Evolutionary conservation across 805 yeast genomes (phyloP).

Genomic region (Ogataea siamensis): DNA sequence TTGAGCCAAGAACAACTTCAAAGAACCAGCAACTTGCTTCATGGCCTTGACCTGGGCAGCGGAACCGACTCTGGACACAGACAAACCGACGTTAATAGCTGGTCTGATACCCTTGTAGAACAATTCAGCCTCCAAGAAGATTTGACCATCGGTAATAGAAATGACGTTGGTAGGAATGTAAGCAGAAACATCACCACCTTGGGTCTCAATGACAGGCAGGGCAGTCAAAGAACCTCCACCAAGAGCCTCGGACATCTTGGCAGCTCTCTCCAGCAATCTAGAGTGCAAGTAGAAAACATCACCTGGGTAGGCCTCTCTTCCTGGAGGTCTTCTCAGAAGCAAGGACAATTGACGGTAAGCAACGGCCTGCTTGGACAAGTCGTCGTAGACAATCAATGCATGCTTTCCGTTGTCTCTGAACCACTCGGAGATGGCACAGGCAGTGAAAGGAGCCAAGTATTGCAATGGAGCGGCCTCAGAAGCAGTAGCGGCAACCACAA

Average conservation of each 20-base stretch:
- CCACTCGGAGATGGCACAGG: slow-evolving; percentile 99
- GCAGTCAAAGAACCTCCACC: slow-evolving; percentile 97
- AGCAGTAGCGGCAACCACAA: slow-evolving; percentile 99
- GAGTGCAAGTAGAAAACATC: slow-evolving; percentile 95
- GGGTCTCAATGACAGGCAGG: slow-evolving; percentile 95
- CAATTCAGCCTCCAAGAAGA: slow-evolving; percentile 98
- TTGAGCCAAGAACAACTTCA: slow-evolving; percentile 99
- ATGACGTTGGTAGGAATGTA: slow-evolving; percentile 97
- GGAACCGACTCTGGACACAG: slow-evolving; percentile 99
- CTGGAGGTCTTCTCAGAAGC: slow-evolving; percentile 95
- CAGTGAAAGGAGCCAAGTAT: slow-evolving; percentile 99
- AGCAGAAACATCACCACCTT: slow-evolving; percentile 99
- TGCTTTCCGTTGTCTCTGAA: slow-evolving; percentile 99
- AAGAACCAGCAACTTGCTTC: slow-evolving; percentile 99
- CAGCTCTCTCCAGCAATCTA: slow-evolving; percentile 94
- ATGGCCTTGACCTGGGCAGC: slow-evolving; percentile 99
- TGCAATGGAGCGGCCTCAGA: slow-evolving; percentile 99
- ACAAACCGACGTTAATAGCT: slow-evolving; percentile 99
- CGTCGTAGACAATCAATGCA: slow-evolving; percentile 95
- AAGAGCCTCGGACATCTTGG: slow-evolving; percentile 85
- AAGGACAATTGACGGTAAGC: slow-evolving; percentile 99
- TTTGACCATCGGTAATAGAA: slow-evolving; percentile 97
- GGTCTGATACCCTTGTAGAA: slow-evolving; percentile 99
- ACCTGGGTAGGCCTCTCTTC: slow-evolving; percentile 97
- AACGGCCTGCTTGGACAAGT: slow-evolving; percentile 98